Percentiles rank a stretch among this genome's conserved stretches.
These are phyloP conservation scores for Fusarium foetens DNA, from an alignment of 2,329 filamentous ascomycete genomes.

Conservation along the genomic window DNA sequence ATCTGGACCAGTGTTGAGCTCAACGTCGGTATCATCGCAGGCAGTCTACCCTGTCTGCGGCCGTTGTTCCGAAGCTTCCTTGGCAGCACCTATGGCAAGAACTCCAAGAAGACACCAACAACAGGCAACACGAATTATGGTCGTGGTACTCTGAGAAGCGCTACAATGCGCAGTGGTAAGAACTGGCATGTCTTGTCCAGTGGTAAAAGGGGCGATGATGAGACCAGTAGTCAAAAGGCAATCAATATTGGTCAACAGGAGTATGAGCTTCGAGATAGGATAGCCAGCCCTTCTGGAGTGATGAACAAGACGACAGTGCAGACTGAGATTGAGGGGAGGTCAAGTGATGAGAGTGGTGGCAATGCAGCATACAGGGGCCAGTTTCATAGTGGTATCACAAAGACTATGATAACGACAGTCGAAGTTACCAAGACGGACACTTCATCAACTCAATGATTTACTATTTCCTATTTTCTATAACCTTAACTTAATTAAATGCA, in stretches of 20 bases:
- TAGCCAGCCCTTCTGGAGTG: conserved; percentile 16
- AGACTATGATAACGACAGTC: conserved; percentile 45
- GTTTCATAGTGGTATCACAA: conserved; percentile 39
- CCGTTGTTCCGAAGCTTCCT: conserved; percentile 50
- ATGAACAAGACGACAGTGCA: conserved; percentile 35
- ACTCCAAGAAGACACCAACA: conserved; percentile 42
- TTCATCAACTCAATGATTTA: neutral
- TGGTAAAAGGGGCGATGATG: conserved; percentile 33
- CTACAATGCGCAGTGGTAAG: conserved; percentile 35
- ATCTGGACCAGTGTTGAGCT: conserved; percentile 56
- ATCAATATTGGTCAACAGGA: conserved; percentile 40
- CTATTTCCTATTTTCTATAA: neutral
- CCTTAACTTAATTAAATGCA: too few relatives aligned
- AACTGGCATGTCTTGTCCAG: conserved; percentile 42
- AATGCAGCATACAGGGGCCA: conserved; percentile 1
- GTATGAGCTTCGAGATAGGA: conserved; percentile 44
- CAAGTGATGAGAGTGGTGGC: conserved; percentile 41
- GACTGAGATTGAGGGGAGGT: conserved; percentile 36
- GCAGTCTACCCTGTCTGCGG: conserved; percentile 49
- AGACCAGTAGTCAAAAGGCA: conserved; percentile 45
- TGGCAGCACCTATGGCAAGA: conserved; percentile 46
- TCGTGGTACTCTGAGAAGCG: conserved; percentile 39
- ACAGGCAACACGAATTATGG: conserved; percentile 41
- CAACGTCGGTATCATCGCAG: conserved; percentile 53
- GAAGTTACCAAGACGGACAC: conserved; percentile 23